Evolutionary conservation across 2,329 filamentous ascomycete genomes (phyloP), one percentile per base, ranked within the genome.

Genomic region (Pseudogymnoascus sp.): DNA sequence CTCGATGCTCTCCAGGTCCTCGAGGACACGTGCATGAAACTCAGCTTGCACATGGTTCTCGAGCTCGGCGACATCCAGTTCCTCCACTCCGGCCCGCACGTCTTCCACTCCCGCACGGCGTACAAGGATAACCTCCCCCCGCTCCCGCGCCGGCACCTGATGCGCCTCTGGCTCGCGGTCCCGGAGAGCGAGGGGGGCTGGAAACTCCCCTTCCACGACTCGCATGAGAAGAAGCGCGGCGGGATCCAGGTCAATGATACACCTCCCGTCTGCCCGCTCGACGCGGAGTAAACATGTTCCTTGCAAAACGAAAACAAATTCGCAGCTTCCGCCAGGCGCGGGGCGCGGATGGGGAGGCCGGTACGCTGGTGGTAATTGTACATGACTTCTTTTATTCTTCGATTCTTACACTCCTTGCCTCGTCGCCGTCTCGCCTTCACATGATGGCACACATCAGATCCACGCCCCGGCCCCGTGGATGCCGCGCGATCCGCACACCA

Each of bases 1-100:
- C 68, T 81, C 61, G 83, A 85, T 63, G 91, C 91, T 1, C 76
- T 87, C 6, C 71, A 82, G 45, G 79, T 93, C 6, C 80, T 93
- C 7, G 92, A 96, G 73, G 84, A 87, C 33, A 92, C 87, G 0
- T 93, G 90, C 76, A 78, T 88, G 71, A 78, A 84, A 5, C 78
- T 92, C 60, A 81, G 88, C 3, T 78, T 96, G 67, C 91, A 95
- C 75, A 95, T 95, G 90, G 78, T 94, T 45, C 81, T 95, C 7
- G 90, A 93, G 67, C 83, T 94, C 16, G 91, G 91, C 58, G 91
- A 96, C 70, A 92, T 96, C 66, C 92, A 96, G 75, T 93, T 96
- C 75, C 72, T 95, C 63, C 55, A 59, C 14, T 85, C 85, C 68
- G 95, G 96, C 72, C 82, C 83, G 59, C 91, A 96, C 71, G 81